A percentile compares a stretch with the other conserved stretches of the same genome.
phyloP scores from a whole-genome alignment of 2,329 filamentous ascomycete genomes.

The Pseudogymnoascus sp. region DNA sequence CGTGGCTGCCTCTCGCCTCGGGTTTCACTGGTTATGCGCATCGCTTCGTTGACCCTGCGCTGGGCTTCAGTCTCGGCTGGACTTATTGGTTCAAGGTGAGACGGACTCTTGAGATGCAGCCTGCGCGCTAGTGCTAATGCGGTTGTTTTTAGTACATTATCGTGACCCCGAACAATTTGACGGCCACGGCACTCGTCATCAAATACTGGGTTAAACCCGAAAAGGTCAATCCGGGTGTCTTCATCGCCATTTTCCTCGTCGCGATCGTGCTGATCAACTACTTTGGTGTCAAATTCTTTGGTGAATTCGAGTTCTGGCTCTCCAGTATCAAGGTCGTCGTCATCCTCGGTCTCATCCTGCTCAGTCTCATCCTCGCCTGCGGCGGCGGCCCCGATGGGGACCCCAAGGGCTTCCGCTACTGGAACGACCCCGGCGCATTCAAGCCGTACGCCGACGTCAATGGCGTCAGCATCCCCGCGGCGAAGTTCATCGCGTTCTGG shows the following conservation, averaged over 20 bases:
- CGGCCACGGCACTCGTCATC: constrained; percentile 70
- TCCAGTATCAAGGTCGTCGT: constrained; percentile 61
- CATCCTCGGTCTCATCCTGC: constrained; percentile 57
- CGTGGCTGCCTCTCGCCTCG: constrained; percentile 68
- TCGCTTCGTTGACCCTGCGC: constrained; percentile 70
- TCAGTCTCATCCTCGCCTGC: constrained; percentile 54
- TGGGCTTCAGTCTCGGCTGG: constrained; percentile 63
- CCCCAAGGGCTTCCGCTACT: constrained; percentile 43
- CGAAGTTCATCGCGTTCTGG: constrained; percentile 51
- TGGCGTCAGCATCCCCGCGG: constrained; percentile 35
- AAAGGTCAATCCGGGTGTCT: constrained; percentile 67
- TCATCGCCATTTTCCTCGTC: constrained; percentile 63
- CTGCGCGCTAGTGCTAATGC: not conserved
- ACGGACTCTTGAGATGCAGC: constrained; percentile 13
- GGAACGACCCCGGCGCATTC: constrained; percentile 37
- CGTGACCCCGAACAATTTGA: constrained; percentile 76
- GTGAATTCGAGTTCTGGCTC: constrained; percentile 48
- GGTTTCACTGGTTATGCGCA: constrained; percentile 77
- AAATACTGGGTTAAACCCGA: constrained; percentile 64
- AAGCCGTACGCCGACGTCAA: constrained; percentile 33
- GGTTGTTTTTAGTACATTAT: constrained; percentile 62
- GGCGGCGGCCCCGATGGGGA: constrained; percentile 56
- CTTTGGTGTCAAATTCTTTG: constrained; percentile 36
- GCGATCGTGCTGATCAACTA: constrained; percentile 59
- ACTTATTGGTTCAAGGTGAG: constrained; percentile 27